These are phyloP conservation scores for Apiospora pterosperma DNA, from an alignment of 2,329 filamentous ascomycete genomes.

Conservation along the genomic window DNA sequence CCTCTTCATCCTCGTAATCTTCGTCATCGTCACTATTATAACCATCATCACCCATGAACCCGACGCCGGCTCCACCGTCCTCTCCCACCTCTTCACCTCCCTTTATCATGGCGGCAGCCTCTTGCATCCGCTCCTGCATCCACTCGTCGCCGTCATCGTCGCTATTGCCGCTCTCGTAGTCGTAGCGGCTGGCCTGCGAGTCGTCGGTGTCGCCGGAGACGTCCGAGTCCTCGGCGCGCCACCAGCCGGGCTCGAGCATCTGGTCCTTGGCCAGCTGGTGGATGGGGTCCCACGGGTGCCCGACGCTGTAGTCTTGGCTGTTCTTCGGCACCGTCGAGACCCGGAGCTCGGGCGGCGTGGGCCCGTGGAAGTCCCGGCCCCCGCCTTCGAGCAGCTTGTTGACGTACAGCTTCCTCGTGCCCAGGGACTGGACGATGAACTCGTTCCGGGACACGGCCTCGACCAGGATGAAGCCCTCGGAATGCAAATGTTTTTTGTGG, in stretches of 20 bases:
- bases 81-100: too few species aligned
- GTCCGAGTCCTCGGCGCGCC: not conserved
- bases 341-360: not conserved
- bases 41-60: too few species aligned
- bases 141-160: not conserved
- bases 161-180: not conserved
- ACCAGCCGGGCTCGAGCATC: not conserved
- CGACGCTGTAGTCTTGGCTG: not conserved
- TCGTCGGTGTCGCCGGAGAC: not conserved
- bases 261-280: not conserved
- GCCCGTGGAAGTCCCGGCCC: not conserved
- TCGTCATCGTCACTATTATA: not conserved
- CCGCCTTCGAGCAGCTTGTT: not conserved
- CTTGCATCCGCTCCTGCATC: not conserved
- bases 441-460: not conserved
- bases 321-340: not conserved
- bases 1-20: not conserved
- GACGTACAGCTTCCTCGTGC: not conserved
- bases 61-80: too few species aligned
- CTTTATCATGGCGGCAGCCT: too few species aligned
- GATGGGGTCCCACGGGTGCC: not conserved
- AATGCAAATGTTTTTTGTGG: not conserved
- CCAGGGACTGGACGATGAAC: not conserved
- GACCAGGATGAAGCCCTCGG: not conserved
- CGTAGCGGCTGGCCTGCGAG: not conserved